Percentiles rank a stretch among this genome's conserved stretches.
Evolutionary conservation across 202 grass and related monocot genomes (phyloP).

Genomic region (Schoenoplectus triqueter): DNA sequence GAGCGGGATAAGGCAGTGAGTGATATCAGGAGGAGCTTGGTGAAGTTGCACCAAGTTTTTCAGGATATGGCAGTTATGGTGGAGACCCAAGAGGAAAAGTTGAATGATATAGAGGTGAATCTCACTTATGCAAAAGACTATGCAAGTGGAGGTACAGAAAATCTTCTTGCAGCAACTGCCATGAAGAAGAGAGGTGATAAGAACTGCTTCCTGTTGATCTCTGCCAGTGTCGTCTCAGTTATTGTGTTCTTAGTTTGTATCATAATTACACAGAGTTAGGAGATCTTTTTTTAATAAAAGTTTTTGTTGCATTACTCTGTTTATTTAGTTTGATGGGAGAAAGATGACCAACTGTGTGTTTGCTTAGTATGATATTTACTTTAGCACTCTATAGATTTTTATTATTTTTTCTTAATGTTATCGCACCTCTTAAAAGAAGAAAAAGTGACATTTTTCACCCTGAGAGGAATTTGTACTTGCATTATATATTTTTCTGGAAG

Average conservation of each 20-base stretch:
- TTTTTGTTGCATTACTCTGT: background rate
- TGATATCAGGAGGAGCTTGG: constrained; percentile 54
- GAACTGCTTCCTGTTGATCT: constrained; percentile 34
- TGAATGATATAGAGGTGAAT: constrained; percentile 56
- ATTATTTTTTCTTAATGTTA: background rate
- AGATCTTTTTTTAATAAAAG: constrained; percentile 9
- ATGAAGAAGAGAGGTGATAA: constrained; percentile 43
- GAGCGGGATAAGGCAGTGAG: constrained; percentile 51
- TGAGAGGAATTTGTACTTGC: background rate
- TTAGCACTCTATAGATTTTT: constrained; percentile 12
- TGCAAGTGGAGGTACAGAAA: constrained; percentile 43
- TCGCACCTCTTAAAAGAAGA: background rate
- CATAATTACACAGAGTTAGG: constrained; percentile 34
- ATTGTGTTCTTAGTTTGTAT: constrained; percentile 43
- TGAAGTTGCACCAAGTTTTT: constrained; percentile 55
- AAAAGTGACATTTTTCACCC: background rate
- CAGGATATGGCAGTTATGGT: constrained; percentile 54
- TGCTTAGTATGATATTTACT: background rate
- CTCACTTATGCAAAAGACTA: constrained; percentile 45
- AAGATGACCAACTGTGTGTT: constrained; percentile 9
- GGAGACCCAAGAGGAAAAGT: constrained; percentile 49
- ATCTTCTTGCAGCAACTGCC: constrained; percentile 36
- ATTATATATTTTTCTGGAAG: background rate
- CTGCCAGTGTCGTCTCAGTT: constrained; percentile 26
- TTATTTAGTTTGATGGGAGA: constrained; percentile 10